Evolutionary conservation across 768 basidiomycete genomes (phyloP), one percentile per base, ranked within the genome.

Genomic region (Lanmaoa pseudosensibilis): DNA sequence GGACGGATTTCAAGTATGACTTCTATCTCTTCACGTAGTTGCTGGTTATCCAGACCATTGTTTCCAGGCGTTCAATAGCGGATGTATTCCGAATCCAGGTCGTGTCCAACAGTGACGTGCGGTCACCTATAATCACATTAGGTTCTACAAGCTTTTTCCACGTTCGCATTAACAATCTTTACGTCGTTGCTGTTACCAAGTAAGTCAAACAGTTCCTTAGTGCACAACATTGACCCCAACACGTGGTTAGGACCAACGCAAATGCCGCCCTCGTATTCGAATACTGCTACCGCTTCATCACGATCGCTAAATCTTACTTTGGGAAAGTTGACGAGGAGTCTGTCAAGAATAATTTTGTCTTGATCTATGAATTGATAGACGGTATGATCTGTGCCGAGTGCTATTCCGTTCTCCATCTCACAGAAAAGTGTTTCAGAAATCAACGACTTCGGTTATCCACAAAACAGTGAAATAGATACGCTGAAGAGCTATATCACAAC

Each of bases 131-230:
- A 67, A 91, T 98, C 70, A 98, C 97, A 0, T 82, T 99, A 23
- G 95, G 96, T 25, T 98, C 94, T 21, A 98, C 96, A 0, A 96
- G 94, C 67, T 99, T 99, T 83, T 98, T 99, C 73, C 97, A 99
- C 69, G 95, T 98, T 58, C 80, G 94, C 59, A 80, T 96, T 55
- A 95, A 96, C 77, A 98, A 97, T 64, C 81, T 99, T 40, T 99
- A 98, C 69, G 82, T 99, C 27, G 89, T 97, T 5, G 93, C 93
- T 4, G 93, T 98, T 15, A 98, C 96, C 25, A 98, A 98, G 94
- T 94, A 57, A 64, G 84, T 71, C 23, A 12, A 39, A n/a, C 27
- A 27, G 10, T 56, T 48, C 19, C 52, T 23, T 5, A 16, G 21
- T 11, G 38, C 30, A 48, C 50, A 33, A 11, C 37, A 12, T 18